Evolutionary conservation across 129 eudicot species (phyloP).

Genomic region (Arctium lappa): DNA sequence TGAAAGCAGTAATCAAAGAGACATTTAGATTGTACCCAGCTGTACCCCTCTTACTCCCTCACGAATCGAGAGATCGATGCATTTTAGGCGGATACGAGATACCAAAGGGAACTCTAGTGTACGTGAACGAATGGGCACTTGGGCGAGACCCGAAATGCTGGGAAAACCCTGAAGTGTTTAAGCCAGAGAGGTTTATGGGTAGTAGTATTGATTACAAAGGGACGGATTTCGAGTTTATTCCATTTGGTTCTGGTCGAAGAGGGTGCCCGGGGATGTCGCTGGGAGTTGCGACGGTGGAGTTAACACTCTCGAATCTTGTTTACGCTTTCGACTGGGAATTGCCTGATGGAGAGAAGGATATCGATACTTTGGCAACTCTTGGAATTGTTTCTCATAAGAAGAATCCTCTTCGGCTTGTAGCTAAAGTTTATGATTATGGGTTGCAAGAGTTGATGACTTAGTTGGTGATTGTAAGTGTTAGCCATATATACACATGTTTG

Average conservation of each 20-base stretch:
- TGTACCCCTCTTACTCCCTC: not conserved
- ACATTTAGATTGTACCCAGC: not conserved
- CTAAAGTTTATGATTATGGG: slow-evolving; percentile 10
- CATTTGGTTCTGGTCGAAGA: not conserved
- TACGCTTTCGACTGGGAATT: not conserved
- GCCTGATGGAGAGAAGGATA: not conserved
- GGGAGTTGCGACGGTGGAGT: not conserved
- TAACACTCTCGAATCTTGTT: not conserved
- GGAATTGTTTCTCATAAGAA: not conserved
- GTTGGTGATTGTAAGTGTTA: too few relatives aligned
- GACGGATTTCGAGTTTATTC: not conserved
- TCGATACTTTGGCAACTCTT: not conserved
- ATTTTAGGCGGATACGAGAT: not conserved
- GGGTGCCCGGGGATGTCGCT: not conserved
- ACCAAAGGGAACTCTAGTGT: not conserved
- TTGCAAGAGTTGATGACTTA: not conserved
- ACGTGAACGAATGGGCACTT: not conserved
- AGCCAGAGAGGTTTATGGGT: not conserved
- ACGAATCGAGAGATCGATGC: not conserved
- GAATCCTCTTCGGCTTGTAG: slow-evolving; percentile 1
- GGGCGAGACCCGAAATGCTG: not conserved
- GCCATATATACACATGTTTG: not conserved
- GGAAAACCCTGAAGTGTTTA: not conserved
- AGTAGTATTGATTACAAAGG: not conserved
- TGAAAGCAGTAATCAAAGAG: not conserved